Percentiles rank a stretch among this genome's conserved stretches.
Evolutionary conservation across 768 basidiomycete genomes (phyloP).

Genomic region (Tylopilus subfusipes): DNA sequence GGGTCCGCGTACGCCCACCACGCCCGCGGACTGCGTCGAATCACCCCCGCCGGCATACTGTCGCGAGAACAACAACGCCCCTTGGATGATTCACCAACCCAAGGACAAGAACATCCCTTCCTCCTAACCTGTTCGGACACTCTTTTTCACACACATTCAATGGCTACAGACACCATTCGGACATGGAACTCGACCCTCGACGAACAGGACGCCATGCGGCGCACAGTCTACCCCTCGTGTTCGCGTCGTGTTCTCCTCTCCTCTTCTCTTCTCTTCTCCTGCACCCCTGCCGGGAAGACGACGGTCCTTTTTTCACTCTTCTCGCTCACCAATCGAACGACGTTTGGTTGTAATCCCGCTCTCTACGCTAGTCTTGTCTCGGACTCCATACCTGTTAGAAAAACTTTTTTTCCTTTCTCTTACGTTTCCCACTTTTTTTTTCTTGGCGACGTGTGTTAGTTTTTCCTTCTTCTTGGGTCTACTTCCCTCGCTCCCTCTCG

Average conservation of each 20-base stretch:
- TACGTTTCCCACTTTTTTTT: no score
- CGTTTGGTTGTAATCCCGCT: not conserved
- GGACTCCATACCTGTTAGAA: not conserved
- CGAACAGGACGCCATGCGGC: not conserved
- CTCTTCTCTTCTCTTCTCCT: not conserved
- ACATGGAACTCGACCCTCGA: not conserved
- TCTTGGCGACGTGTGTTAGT: not conserved
- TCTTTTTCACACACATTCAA: not conserved
- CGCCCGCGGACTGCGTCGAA: conserved; percentile 17
- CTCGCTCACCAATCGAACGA: not conserved
- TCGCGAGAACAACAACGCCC: conserved; percentile 11
- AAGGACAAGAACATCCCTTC: conserved; percentile 7
- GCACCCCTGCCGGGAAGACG: not conserved
- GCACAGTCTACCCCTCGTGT: conserved; percentile 5
- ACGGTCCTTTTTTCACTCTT: not conserved
- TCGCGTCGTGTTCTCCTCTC: not conserved
- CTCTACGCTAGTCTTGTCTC: not conserved
- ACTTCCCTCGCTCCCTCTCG: not conserved
- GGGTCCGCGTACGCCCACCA: conserved; percentile 14
- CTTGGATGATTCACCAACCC: not conserved
- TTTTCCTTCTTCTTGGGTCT: not conserved
- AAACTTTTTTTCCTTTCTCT: not conserved
- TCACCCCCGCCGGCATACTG: conserved; percentile 28
- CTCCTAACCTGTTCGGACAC: not conserved
- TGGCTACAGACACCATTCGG: not conserved